Evolutionary conservation across 2,329 filamentous ascomycete species (phyloP).

Genomic region (Pseudocercospora eumusae): DNA sequence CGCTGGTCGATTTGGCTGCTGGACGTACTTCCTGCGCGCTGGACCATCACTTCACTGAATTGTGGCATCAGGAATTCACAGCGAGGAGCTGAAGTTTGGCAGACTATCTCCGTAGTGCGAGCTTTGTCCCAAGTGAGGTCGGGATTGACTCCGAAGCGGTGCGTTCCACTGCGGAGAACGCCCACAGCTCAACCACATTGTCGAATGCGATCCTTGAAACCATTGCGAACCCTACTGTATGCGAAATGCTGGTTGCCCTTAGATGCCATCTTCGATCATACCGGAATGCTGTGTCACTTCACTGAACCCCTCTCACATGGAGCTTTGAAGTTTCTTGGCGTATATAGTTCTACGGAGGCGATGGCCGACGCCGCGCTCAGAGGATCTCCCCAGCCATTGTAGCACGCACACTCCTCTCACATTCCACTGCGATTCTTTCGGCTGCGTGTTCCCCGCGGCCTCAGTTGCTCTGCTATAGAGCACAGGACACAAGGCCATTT

Average conservation of each 20-base stretch:
- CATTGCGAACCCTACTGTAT: background rate
- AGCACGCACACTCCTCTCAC: constrained; percentile 60
- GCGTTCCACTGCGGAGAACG: background rate
- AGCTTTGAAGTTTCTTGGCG: background rate
- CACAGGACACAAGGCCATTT: constrained; percentile 46
- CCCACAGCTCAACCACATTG: background rate
- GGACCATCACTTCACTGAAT: background rate
- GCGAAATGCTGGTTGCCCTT: background rate
- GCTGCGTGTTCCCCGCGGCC: constrained; percentile 55
- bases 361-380: constrained; percentile 21
- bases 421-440: constrained; percentile 56
- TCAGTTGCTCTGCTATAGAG: constrained; percentile 60
- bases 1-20: background rate
- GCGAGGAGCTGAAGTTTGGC: background rate
- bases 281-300: background rate
- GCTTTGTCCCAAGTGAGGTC: background rate
- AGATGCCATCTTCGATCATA: background rate
- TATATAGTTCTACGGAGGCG: background rate
- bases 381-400: constrained; percentile 61
- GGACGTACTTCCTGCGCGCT: background rate
- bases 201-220: background rate
- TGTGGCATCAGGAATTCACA: background rate
- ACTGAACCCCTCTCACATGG: background rate
- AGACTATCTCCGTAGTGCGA: background rate
- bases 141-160: background rate